phyloP scores from a whole-genome alignment of 1,284 basidiomycete species.

The Heterobasidion irregulare region DNA sequence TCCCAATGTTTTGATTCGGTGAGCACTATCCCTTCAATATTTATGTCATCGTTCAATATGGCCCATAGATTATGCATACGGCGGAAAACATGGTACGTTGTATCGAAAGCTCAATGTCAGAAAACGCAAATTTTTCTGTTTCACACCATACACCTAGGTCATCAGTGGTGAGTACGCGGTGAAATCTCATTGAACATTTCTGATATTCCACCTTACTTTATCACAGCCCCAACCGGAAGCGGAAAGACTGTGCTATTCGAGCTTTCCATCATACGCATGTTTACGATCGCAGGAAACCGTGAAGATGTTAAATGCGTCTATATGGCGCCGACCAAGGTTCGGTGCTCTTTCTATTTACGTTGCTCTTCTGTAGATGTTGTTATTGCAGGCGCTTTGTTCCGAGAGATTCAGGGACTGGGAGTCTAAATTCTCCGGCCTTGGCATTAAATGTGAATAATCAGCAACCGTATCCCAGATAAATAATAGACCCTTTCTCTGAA shows the following conservation, averaged over 20 bases:
- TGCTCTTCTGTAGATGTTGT: background rate
- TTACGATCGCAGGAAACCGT: constrained; percentile 35
- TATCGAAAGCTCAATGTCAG: background rate
- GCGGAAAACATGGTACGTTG: constrained; percentile 66
- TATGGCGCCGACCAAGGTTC: constrained; percentile 88
- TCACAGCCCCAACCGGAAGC: constrained; percentile 80
- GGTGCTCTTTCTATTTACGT: background rate
- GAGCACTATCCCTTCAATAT: constrained; percentile 1
- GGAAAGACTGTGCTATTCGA: constrained; percentile 95
- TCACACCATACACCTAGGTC: constrained; percentile 34
- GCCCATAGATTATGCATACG: constrained; percentile 50
- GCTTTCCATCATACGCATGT: constrained; percentile 76
- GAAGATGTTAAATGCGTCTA: constrained; percentile 73
- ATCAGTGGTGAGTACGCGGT: constrained; percentile 53
- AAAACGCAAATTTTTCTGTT: no score
- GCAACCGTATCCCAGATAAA: background rate
- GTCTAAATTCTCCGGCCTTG: constrained; percentile 67
- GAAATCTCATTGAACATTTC: background rate
- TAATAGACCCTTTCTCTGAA: no score
- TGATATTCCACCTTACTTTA: background rate
- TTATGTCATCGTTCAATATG: background rate
- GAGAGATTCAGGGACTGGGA: constrained; percentile 86
- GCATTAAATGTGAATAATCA: constrained; percentile 56
- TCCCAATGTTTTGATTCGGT: constrained; percentile 76
- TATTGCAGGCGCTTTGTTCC: constrained; percentile 71